A percentile compares a stretch with the other conserved stretches of the same genome.
These are phyloP conservation scores for Metarhizium sp. DNA, from an alignment of 2,329 filamentous ascomycete species.

Conservation along the genomic window DNA sequence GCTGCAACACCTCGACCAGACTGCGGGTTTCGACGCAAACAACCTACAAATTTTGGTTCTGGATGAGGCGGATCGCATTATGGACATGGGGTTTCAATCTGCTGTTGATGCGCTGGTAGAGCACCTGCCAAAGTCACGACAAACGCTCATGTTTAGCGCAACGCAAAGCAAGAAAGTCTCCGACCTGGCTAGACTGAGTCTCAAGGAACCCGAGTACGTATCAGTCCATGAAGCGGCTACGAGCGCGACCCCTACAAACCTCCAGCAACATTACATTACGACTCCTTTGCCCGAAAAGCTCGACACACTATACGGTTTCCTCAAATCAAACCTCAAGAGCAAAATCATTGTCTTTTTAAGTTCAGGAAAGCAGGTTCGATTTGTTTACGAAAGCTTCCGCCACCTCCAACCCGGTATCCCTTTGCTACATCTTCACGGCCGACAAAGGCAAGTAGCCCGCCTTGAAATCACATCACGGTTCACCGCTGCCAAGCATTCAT, in stretches of 20 bases:
- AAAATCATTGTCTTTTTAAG: constrained; percentile 96
- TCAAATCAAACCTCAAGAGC: constrained; percentile 80
- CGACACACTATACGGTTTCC: constrained; percentile 86
- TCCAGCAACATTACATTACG: constrained; percentile 87
- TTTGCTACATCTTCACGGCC: constrained; percentile 83
- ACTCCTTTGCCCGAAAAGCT: constrained; percentile 82
- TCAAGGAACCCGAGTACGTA: constrained; percentile 89
- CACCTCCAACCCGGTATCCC: constrained; percentile 92
- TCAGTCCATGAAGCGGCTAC: constrained; percentile 79
- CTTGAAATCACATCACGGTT: constrained; percentile 83
- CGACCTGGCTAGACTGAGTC: constrained; percentile 78
- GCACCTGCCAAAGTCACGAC: constrained; percentile 74
- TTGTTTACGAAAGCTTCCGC: constrained; percentile 87
- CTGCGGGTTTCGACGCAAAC: constrained; percentile 78
- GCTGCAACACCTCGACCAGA: constrained; percentile 92
- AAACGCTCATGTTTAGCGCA: constrained; percentile 91
- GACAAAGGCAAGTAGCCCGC: constrained; percentile 84
- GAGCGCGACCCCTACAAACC: constrained; percentile 68
- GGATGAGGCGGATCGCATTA: constrained; percentile 91
- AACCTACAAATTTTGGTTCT: constrained; percentile 88
- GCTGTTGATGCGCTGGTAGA: constrained; percentile 89
- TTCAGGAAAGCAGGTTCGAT: constrained; percentile 92
- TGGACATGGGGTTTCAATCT: constrained; percentile 93
- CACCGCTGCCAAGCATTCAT: constrained; percentile 69
- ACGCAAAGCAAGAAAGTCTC: constrained; percentile 94